Evolutionary conservation across 2,329 filamentous ascomycete species (phyloP).

Genomic region (Ophiostoma angusticollis): DNA sequence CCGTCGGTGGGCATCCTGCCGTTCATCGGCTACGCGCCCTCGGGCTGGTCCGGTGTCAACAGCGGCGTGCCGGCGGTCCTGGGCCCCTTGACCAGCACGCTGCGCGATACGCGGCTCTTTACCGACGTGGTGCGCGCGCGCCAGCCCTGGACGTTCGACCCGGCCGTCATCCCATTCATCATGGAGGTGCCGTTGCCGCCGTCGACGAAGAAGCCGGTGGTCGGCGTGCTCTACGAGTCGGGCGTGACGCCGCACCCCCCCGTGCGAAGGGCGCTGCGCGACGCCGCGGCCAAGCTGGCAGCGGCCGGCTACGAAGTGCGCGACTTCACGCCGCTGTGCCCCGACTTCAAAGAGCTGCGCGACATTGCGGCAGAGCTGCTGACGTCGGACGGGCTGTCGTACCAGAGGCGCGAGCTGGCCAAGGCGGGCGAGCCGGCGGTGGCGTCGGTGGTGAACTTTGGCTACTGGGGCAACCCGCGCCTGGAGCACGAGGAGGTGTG

Average conservation of each 20-base stretch:
- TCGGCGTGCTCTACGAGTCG: constrained; percentile 7
- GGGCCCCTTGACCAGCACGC: constrained; percentile 8
- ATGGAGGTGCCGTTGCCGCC: constrained; percentile 5
- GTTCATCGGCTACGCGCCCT: constrained; percentile 12
- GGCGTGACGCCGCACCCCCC: constrained; percentile 9
- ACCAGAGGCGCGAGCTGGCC: constrained; percentile 11
- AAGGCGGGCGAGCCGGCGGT: constrained; percentile 11
- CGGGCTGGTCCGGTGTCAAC: constrained; percentile 11
- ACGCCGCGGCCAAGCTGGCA: constrained; percentile 6
- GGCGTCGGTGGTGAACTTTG: constrained; percentile 10
- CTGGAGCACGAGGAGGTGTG: constrained; percentile 12
- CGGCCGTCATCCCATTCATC: constrained; percentile 7
- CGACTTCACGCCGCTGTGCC: constrained; percentile 13
- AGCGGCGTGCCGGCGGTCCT: constrained; percentile 10
- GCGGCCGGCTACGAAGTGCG: constrained; percentile 9
- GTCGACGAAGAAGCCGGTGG: constrained; percentile 3
- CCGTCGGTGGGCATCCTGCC: constrained; percentile 16
- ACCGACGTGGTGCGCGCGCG: constrained; percentile 7
- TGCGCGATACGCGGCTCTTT: constrained; percentile 8
- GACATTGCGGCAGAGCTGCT: constrained; percentile 9
- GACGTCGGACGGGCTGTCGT: constrained; percentile 11
- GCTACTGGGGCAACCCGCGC: constrained; percentile 11
- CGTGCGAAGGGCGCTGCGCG: constrained; percentile 6
- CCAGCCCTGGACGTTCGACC: constrained; percentile 11
- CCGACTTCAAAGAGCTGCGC: constrained; percentile 11